Evolutionary conservation across 257 asterid species (phyloP).

Genomic region (Plantago elongata): DNA sequence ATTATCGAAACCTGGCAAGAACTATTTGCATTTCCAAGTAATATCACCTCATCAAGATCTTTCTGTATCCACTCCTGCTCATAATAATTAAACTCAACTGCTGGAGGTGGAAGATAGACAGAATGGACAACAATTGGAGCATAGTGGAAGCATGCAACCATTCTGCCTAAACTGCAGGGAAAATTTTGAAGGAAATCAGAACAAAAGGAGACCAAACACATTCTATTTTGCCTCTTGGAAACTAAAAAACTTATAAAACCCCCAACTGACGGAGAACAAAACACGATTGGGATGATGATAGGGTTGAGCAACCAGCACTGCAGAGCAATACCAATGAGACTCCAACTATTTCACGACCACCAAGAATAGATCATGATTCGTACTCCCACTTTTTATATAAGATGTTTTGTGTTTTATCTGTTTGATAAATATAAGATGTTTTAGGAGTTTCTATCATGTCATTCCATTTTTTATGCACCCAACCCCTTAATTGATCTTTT

Average conservation of each 20-base stretch:
- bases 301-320: background rate
- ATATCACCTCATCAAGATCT: constrained; percentile 62
- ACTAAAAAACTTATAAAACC: background rate
- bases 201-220: background rate
- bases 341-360: too few species aligned
- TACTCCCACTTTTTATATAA: too few species aligned
- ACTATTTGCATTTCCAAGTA: constrained; percentile 8
- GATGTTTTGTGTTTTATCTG: too few species aligned
- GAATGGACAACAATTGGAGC: constrained; percentile 73
- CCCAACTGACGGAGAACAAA: background rate
- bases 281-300: background rate
- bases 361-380: too few species aligned
- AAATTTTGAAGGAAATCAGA: constrained; percentile 17
- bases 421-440: too few species aligned
- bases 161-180: constrained; percentile 67
- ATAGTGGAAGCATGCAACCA: constrained; percentile 79
- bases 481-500: too few species aligned
- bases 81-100: constrained; percentile 58
- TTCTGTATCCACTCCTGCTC: constrained; percentile 62
- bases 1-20: constrained; percentile 19
- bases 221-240: background rate
- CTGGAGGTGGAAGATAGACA: constrained; percentile 73
- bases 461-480: too few species aligned
- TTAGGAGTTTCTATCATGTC: too few species aligned
- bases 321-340: background rate